Evolutionary conservation across 2,329 filamentous ascomycete genomes (phyloP).

Genomic region (Annulohypoxylon truncatum): DNA sequence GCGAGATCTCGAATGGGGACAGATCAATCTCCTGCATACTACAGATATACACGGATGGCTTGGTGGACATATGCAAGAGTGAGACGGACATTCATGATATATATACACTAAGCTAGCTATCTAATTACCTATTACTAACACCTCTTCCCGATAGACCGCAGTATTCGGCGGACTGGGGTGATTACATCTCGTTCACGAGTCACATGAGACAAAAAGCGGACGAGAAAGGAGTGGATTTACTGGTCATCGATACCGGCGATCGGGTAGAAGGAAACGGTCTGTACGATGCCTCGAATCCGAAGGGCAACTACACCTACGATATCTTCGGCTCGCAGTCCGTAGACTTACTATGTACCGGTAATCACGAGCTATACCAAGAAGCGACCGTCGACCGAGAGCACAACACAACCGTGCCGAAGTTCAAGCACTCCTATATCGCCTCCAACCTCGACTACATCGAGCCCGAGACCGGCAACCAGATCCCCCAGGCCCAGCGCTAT

Average conservation of each 20-base stretch:
- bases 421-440: slow-evolving; percentile 82
- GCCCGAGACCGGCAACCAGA: slow-evolving; percentile 74
- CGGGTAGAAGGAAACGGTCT: slow-evolving; percentile 94
- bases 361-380: slow-evolving; percentile 92
- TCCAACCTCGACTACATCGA: slow-evolving; percentile 93
- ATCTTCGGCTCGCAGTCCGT: slow-evolving; percentile 86
- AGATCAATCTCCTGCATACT: slow-evolving; percentile 96
- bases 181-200: slow-evolving; percentile 92
- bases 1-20: slow-evolving; percentile 88
- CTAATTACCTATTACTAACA: slow-evolving; percentile 6
- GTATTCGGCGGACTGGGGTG: slow-evolving; percentile 96
- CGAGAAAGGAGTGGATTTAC: slow-evolving; percentile 79
- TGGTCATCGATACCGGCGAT: slow-evolving; percentile 97
- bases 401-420: slow-evolving; percentile 83
- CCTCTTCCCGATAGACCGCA: slow-evolving; percentile 69
- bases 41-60: slow-evolving; percentile 98
- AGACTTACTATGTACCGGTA: slow-evolving; percentile 87
- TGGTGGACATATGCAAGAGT: slow-evolving; percentile 92
- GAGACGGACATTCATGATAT: slow-evolving; percentile 48
- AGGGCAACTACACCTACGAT: slow-evolving; percentile 88
- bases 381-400: slow-evolving; percentile 84
- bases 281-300: slow-evolving; percentile 89
- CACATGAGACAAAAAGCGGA: slow-evolving; percentile 85
- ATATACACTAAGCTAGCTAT: not conserved
- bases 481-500: slow-evolving; percentile 83